Evolutionary conservation across 805 yeast genomes (phyloP), one percentile per base, ranked within the genome.

Genomic region (Suhomyces vadensis): DNA sequence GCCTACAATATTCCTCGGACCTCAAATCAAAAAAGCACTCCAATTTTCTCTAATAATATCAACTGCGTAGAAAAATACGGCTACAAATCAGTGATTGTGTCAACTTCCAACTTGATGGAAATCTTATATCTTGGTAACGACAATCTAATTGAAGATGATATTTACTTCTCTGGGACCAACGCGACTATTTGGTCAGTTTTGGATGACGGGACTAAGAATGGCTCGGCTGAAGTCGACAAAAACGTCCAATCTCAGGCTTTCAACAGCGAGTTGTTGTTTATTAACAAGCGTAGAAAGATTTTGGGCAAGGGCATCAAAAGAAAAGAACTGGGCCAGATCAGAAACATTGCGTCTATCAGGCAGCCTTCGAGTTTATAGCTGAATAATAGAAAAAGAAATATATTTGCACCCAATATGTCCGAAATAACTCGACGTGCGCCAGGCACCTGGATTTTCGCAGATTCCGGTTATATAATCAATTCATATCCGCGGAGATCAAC

Each of bases 41-140:
- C 42, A 59, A 61, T 83, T 36, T 56, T 82, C 31, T 75, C 79
- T 11, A 77, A 81, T 44, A 69, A 73, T 19, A 67, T 85, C 39
- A 85, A 82, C 1, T 83, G 85, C 10, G 77, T 84, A 25, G 73
- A 73, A 23, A 81, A 80, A 55, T 86, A 83, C 57, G 96, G 96
- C 0, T 87, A 79, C 57, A 87, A 87, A 54, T 77, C 94, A 0
- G 79, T 87, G 16, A 83, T 86, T 29, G 83, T 85, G 20, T 82
- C 82, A 20, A 83, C 86, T 60, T 95, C 94, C 23, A 84, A 83
- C 52, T 61, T 78, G 13, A 76, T 88, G 75, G 83, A 84, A 57
- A 76, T 88, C 24, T 65, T 88, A 23, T 87, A 85, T 57, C 70
- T 86, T 50, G 95, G 95, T 5, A 83, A 79, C 54, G 89, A 84